Evolutionary conservation across 1,284 basidiomycete genomes (phyloP), one percentile per base, ranked within the genome.

Genomic region (Leccinum angustisporum): DNA sequence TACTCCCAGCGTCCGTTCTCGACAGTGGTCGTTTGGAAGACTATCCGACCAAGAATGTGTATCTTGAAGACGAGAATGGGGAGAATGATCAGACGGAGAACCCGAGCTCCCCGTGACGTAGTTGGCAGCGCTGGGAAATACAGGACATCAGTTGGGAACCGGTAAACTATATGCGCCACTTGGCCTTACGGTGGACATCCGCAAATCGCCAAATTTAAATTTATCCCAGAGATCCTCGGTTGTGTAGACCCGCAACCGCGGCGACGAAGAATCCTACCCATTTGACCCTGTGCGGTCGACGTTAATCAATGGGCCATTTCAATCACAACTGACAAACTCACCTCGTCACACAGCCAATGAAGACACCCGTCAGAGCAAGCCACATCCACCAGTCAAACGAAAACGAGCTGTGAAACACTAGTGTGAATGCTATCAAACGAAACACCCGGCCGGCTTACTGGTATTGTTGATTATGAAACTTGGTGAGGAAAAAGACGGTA

Each of bases 321-420:
- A 38, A 30, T 27, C 1, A 31, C 46, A 43, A 55, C 31, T 25
- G 50, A 54, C 14, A 11, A 38, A 58, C 76, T 59, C 65, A 90
- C 92, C 91, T 94, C 57, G 91, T 91, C n/a, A 98, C 97, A 71
- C 90, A 92, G 57, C 97, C 97, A 66, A 99, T 97, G 6, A 94
- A 96, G 63, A 91, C 77, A 33, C 97, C 97, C 21, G 21, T 21
- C 21, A 21, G 80, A 8, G 86, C 77, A 16, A 99, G 83, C 95
- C 96, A 99, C 70, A 92, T 75, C 95, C 96, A 99, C 97, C 97
- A 99, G 72, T 96, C 93, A 65, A 92, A 82, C 34, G 92, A 90
- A 75, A 99, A 99, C 0, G 96, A 86, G 66, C 92, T 95, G 43
- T 14, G 13, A 1, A 14, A 46, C 7, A 51, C 25, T 59, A 51